Base-by-base conservation (phyloP, 2,329 filamentous ascomycete species). In the Alternaria burnsii region DNA sequence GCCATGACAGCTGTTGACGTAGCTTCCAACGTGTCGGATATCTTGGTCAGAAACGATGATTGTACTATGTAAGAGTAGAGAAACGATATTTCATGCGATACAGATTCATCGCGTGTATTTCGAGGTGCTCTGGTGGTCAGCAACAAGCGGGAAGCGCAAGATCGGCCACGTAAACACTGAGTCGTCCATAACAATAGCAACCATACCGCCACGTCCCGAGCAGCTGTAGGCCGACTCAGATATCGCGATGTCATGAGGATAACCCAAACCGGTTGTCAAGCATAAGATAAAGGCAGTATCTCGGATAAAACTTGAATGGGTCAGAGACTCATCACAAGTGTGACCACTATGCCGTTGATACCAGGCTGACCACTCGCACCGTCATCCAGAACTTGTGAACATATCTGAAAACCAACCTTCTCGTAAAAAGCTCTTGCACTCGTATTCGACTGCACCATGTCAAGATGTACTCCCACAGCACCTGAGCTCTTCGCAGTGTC, bases 391-490 rank as follows among this genome's bases (percentile, higher is more conserved):
- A 76, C 69, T 36, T 70, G 52, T 3, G 60, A 48, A 52, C 66
- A 75, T 10, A 67, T 18, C 38, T 52, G 16, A 20, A 74, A 77
- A 3, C 73, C 73, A 9, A 73, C 40, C 16, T 63, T 66, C 26
- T 73, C 65, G 47, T 77, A 77, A 26, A 77, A 77, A 16, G 55
- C 65, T 55, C 60, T 67, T 11, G 70, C 76, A 10, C 68, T 61
- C 2, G 54, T 57, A 57, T 80, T 79, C 40, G 58, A 59, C 48
- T 64, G 59, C n/a, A 76, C 71, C 73, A 80, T 76, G 36, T 72
- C 76, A 36, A 80, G 50, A 69, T 79, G 78, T 32, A 78, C 72
- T 0, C 78, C 78, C 1, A 32, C 44, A 1, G 71, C 73, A 2
- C 73, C 73, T 3, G 63, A 12, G 11, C 47, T 60, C 55, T 66